Percentiles rank a stretch among this genome's conserved stretches.
Conservation (phyloP, 345 rosid species). For the Murraya paniculata region DNA sequence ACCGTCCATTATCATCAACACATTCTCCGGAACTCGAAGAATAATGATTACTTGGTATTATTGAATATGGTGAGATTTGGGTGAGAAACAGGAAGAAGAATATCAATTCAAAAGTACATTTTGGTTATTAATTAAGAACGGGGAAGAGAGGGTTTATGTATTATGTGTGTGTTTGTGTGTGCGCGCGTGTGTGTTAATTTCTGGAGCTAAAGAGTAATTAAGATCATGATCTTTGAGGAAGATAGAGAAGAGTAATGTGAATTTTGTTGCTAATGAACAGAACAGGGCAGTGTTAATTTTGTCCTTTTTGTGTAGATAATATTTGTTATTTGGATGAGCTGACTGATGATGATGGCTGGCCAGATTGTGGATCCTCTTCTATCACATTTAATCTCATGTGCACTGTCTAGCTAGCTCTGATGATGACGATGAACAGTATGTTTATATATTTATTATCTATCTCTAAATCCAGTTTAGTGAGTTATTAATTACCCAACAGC, state of each 20-base stretch:
- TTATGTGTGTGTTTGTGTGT: too few species aligned
- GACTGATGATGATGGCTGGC: neutral
- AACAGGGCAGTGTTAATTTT: neutral
- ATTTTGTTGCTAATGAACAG: neutral
- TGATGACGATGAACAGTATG: neutral
- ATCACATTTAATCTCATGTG: neutral
- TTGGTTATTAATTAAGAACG: neutral
- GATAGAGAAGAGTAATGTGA: neutral
- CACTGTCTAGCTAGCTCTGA: neutral
- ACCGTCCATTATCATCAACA: constrained; percentile 18
- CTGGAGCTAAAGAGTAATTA: neutral
- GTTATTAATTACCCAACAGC: neutral
- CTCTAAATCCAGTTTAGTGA: constrained; percentile 7
- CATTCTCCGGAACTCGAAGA: constrained; percentile 23
- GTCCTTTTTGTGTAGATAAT: neutral
- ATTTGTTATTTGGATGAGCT: neutral
- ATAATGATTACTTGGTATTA: too few species aligned
- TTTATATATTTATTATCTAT: neutral
- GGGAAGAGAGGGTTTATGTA: constrained; percentile 5
- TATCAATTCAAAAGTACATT: neutral
- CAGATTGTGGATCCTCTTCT: neutral
- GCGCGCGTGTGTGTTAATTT: too few species aligned
- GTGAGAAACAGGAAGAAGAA: too few species aligned
- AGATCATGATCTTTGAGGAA: neutral
- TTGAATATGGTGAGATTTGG: neutral